These are phyloP conservation scores for Lasiodiplodia citricola DNA, from an alignment of 2,329 filamentous ascomycete species.

Conservation along the genomic window DNA sequence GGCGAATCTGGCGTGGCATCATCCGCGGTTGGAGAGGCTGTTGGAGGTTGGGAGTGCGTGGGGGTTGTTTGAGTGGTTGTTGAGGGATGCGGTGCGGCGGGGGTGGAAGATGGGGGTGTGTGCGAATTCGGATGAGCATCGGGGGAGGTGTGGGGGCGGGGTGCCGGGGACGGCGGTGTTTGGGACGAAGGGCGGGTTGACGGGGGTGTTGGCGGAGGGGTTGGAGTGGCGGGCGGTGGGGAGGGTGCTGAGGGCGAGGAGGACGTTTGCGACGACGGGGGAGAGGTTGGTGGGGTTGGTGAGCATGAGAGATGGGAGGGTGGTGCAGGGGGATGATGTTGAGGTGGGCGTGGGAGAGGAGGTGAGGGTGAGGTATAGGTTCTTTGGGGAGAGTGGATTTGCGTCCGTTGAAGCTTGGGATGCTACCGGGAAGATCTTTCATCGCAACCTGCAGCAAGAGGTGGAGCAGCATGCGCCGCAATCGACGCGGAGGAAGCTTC, in stretches of 20 bases:
- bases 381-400: not conserved
- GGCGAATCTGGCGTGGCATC: conserved; percentile 45
- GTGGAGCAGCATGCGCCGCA: not conserved
- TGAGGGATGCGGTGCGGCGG: conserved; percentile 34
- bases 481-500: not conserved
- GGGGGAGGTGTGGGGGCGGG: conserved; percentile 44
- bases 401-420: not conserved
- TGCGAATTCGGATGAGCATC: conserved; percentile 46
- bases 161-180: conserved; percentile 45
- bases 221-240: not conserved
- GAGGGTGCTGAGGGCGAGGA: not conserved
- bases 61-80: conserved; percentile 45
- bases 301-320: not conserved
- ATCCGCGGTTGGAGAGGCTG: conserved; percentile 43
- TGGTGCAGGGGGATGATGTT: conserved; percentile 4
- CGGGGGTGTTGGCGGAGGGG: not conserved
- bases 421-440: not conserved
- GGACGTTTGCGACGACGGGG: conserved; percentile 19
- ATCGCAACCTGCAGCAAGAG: not conserved
- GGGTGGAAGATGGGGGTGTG: conserved; percentile 44
- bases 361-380: not conserved
- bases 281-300: conserved; percentile 16
- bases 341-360: not conserved
- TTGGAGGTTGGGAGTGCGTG: conserved; percentile 46
- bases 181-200: conserved; percentile 1